Conservation (phyloP, 176 grass and related monocot genomes). For the Oryza rufipogon region DNA sequence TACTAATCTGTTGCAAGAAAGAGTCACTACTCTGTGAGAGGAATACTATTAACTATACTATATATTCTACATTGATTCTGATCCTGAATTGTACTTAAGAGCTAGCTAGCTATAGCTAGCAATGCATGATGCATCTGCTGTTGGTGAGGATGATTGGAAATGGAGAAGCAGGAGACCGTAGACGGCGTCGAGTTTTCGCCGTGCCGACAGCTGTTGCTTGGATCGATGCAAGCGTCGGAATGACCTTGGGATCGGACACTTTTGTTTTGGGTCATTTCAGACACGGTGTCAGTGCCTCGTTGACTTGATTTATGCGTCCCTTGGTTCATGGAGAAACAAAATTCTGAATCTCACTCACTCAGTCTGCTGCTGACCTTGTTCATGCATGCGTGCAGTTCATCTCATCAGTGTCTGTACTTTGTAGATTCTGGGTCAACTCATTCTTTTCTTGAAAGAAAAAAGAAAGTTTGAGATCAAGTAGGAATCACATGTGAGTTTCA, state of each 20-base stretch:
- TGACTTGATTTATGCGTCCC: conserved; percentile 5
- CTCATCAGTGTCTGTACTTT: neutral
- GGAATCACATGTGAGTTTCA: neutral
- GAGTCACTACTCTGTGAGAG: neutral
- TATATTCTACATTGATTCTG: neutral
- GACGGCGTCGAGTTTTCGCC: conserved; percentile 39
- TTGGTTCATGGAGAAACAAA: neutral
- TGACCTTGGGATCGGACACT: neutral
- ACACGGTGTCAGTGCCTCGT: neutral
- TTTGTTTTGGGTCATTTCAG: neutral
- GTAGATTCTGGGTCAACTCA: conserved; percentile 28
- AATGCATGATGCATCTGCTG: neutral
- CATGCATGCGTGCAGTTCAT: neutral
- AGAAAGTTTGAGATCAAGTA: neutral
- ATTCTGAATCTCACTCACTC: neutral
- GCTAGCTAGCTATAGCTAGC: neutral
- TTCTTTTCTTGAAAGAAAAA: conserved; percentile 9
- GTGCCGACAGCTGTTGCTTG: conserved; percentile 6
- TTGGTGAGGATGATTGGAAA: conserved; percentile 7
- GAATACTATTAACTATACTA: neutral
- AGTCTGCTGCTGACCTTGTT: neutral
- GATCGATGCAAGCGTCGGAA: neutral
- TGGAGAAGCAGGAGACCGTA: neutral
- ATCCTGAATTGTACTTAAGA: neutral
- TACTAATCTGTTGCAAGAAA: neutral